Base-by-base conservation (phyloP, 257 asterid species). In the Ophiorrhiza pumila region DNA sequence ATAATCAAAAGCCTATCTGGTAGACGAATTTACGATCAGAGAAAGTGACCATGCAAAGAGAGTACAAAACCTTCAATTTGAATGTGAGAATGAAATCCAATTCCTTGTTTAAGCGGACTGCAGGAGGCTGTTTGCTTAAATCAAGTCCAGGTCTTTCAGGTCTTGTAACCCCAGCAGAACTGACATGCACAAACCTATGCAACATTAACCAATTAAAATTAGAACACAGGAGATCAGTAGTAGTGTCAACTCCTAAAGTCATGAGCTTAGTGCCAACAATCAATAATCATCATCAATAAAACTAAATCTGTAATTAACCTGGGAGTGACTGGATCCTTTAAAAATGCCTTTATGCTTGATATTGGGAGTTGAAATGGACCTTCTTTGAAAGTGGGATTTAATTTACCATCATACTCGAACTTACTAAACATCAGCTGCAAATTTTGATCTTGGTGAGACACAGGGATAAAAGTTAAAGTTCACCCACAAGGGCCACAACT, bases 61-160 rank as follows among this genome's bases (percentile, higher is more conserved):
- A 57, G 52, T 31, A 63, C 49, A 20, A 65, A 65, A 91, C 97
- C 97, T 94, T 91, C 88, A 94, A 78, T 83, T 94, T 94, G 91
- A 87, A 94, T 6, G 99, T 94, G 74, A 94, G 97, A 77, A 94
- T 91, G 85, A 80, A 94, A 43, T 77, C 97, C 82, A 91, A 71
- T 80, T 94, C 99, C 85, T 91, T 90, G 84, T 94, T 94, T 84
- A 94, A 53, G 63, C 99, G 95, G 69, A 94, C 99, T 25, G 97
- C 99, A 64, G 99, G 99, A 69, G 99, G 99, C 74, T 94, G 97
- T 81, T 90, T 94, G 91, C 95, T 91, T 77, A 94, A 80, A 84
- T 94, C 99, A 52, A 94, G 92, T 27, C 95, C 97, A 49, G 97
- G 97, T 83, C 99, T 90, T 55, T 94, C 99, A 42, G 99, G 99